Evolutionary conservation across 345 rosid species (phyloP).

Genomic region (Bruguiera sexangula): DNA sequence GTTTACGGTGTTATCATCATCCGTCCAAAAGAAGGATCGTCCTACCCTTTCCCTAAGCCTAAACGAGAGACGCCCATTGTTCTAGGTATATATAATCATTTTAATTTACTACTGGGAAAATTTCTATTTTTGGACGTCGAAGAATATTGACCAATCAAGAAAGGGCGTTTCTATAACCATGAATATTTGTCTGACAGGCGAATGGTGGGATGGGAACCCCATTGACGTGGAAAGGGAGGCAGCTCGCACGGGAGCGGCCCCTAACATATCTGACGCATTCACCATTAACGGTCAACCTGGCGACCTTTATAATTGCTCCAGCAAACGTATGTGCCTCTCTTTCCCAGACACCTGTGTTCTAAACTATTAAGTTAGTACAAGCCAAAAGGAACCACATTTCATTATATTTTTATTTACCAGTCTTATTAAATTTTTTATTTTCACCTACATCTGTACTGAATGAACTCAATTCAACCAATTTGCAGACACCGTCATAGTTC

Average conservation of each 20-base stretch:
- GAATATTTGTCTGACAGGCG: conserved; percentile 40
- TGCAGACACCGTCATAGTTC: conserved; percentile 68
- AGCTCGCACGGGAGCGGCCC: conserved; percentile 66
- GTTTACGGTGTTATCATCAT: conserved; percentile 87
- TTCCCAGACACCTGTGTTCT: not conserved
- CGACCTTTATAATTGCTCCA: conserved; percentile 82
- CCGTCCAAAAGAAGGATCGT: conserved; percentile 54
- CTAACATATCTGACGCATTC: conserved; percentile 70
- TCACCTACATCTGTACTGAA: too few relatives aligned
- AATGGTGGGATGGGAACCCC: conserved; percentile 96
- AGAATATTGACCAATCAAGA: not conserved
- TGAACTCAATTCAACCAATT: not conserved
- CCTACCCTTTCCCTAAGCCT: conserved; percentile 76
- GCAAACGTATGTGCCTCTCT: conserved; percentile 45
- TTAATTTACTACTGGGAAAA: not conserved
- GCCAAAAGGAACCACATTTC: too few relatives aligned
- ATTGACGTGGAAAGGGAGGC: conserved; percentile 69
- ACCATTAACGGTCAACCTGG: conserved; percentile 97
- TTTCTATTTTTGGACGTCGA: too few relatives aligned
- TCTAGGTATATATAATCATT: conserved; percentile 53
- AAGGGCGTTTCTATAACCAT: not conserved
- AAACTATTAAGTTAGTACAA: too few relatives aligned
- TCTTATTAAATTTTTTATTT: too few relatives aligned
- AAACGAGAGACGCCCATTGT: conserved; percentile 57
- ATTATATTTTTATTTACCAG: too few relatives aligned